Evolutionary conservation across 2,329 filamentous ascomycete species (phyloP), one percentile per base, ranked within the genome.

Genomic region (Trichoderma koningiopsis): DNA sequence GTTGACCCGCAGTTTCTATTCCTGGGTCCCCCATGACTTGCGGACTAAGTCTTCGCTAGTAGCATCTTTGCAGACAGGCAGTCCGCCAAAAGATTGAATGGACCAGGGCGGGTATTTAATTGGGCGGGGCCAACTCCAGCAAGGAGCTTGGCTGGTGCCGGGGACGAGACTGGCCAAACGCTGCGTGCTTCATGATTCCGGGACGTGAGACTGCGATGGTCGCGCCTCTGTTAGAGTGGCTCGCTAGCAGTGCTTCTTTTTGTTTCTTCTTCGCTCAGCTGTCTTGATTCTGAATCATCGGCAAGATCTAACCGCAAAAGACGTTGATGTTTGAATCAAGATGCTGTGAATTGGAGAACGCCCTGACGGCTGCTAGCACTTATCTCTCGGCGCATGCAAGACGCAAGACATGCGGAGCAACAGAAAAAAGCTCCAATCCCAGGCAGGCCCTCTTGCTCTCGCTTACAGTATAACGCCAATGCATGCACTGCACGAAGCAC

Each of bases 171-270:
- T 24, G 61, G 68, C 61, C 68, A 69, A 65, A 69, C 68, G n/a
- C 61, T 14, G 29, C 49, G 53, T 69, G 68, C 66, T 56, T 68
- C 66, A 68, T 49, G 53, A 68, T 61, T 29, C 22, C 37, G 55
- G 24, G n/a, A 31, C 57, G 43, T 60, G 68, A 67, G 68, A 68
- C 68, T 70, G 57, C 65, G 31, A n/a, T 53, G 65, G 58, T 59
- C 61, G 55, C 63, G 63, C 63, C 29, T 67, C 53, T 49, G 63
- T 67, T 31, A 47, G 53, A 66, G 37, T 29, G 19, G 33, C 40
- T 43, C 40, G 4, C 40, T 16, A 31, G 14, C 14, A 47, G 22
- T 31, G 16, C 22, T 24, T 27, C 7, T 3, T 24, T 31, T 47
- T 8, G 8, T 7, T 47, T 35, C n/a, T 64, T 29, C 10, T 24